Evolutionary conservation across 805 yeast genomes (phyloP).

Genomic region (Wickerhamomyces sydowiorum): DNA sequence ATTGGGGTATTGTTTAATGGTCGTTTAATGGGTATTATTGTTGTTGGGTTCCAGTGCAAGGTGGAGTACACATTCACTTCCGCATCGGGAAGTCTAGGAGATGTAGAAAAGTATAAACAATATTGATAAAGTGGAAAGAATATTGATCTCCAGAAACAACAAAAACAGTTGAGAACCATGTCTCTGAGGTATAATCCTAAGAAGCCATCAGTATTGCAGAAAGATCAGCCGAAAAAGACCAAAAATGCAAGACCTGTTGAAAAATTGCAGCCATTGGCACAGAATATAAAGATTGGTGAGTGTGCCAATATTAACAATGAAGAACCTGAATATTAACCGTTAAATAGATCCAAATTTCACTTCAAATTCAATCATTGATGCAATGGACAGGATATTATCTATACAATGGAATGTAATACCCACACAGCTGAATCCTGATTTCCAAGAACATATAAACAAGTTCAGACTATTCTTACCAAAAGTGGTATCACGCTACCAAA

Average conservation of each 20-base stretch:
- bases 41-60: background rate
- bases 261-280: background rate
- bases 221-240: background rate
- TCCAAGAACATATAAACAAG: slow-evolving; percentile 12
- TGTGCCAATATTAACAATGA: background rate
- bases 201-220: background rate
- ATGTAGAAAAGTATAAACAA: too few species aligned
- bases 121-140: too few species aligned
- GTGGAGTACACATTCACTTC: background rate
- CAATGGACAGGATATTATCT: slow-evolving; percentile 4
- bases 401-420: slow-evolving; percentile 15
- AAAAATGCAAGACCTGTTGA: background rate
- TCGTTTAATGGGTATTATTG: background rate
- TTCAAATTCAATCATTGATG: background rate
- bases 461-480: slow-evolving; percentile 10
- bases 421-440: slow-evolving; percentile 9
- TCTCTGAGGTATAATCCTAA: background rate
- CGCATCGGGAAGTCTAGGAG: background rate
- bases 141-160: too few species aligned
- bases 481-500: slow-evolving; percentile 25
- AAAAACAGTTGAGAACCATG: background rate
- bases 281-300: background rate
- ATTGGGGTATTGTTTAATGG: background rate
- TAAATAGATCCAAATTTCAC: too few species aligned
- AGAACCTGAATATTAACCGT: too few species aligned